A percentile compares a stretch with the other conserved stretches of the same genome.
These are phyloP conservation scores for Parathielavia appendiculata DNA, from an alignment of 495 filamentous ascomycete species.

Conservation along the genomic window DNA sequence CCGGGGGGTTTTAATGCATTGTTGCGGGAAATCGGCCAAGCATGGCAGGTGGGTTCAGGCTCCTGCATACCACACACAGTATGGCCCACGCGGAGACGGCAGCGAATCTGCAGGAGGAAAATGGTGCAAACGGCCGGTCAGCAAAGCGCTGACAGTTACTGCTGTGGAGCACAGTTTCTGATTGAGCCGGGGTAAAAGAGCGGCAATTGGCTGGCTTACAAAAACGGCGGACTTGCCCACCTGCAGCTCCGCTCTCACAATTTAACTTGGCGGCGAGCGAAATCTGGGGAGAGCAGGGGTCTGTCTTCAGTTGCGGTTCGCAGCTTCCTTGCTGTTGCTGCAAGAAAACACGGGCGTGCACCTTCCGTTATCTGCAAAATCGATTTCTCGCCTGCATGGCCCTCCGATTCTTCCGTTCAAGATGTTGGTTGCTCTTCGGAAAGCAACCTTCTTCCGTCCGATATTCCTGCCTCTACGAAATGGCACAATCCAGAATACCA, in stretches of 20 bases:
- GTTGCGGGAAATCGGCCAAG: slow-evolving; percentile 19
- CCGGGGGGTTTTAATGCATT: slow-evolving; percentile 20
- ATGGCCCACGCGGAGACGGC: slow-evolving; percentile 14
- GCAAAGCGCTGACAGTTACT: slow-evolving; percentile 4
- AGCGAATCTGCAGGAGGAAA: slow-evolving; percentile 21
- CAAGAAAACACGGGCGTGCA: too few species aligned
- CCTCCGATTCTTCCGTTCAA: too few species aligned
- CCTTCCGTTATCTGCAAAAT: not conserved
- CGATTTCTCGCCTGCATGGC: too few species aligned
- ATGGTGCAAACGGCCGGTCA: slow-evolving; percentile 24
- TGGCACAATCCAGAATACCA: slow-evolving; percentile 7
- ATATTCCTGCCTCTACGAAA: too few species aligned
- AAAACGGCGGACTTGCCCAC: not conserved
- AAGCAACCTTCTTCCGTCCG: not conserved
- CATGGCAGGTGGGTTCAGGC: not conserved
- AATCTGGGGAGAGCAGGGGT: slow-evolving; percentile 30
- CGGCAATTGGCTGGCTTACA: slow-evolving; percentile 10
- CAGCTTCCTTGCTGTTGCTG: not conserved
- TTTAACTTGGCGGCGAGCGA: not conserved
- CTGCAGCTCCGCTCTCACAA: slow-evolving; percentile 7
- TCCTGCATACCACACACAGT: too few species aligned
- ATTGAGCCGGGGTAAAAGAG: not conserved
- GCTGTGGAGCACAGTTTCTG: slow-evolving; percentile 10
- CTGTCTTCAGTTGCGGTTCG: not conserved
- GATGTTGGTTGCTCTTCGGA: too few species aligned